Evolutionary conservation across 1,139 yeast genomes (phyloP).

Genomic region (Eremothecium gossypii): DNA sequence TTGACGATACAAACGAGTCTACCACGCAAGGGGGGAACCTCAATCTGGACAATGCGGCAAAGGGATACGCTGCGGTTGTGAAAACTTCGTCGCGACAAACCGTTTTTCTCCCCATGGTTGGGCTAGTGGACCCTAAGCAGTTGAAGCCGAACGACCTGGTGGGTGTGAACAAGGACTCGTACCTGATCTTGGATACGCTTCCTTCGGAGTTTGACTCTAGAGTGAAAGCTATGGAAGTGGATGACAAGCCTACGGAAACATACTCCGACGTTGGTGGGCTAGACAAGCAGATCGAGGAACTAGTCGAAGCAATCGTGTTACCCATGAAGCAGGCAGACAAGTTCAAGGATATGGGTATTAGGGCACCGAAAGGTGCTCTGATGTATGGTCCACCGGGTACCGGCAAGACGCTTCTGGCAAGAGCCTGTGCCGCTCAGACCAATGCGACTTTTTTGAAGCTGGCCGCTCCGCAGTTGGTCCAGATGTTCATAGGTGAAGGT

Average conservation of each 20-base stretch:
- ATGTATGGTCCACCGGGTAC: constrained; percentile 99
- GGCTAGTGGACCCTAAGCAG: constrained; percentile 79
- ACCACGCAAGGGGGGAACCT: constrained; percentile 91
- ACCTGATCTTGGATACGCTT: constrained; percentile 81
- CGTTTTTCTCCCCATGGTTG: constrained; percentile 89
- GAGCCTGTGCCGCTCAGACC: constrained; percentile 99
- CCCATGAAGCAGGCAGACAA: constrained; percentile 99
- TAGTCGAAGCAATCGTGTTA: constrained; percentile 93
- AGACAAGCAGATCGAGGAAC: constrained; percentile 95
- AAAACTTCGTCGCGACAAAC: constrained; percentile 97
- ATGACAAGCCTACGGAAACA: constrained; percentile 95
- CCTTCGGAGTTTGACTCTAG: constrained; percentile 97
- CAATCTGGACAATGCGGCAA: constrained; percentile 83
- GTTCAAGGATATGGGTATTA: constrained; percentile 84
- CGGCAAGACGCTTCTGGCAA: constrained; percentile 90
- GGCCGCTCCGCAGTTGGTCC: constrained; percentile 97
- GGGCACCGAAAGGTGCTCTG: constrained; percentile 95
- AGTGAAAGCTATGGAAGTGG: constrained; percentile 99
- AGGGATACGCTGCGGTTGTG: constrained; percentile 96
- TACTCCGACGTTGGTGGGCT: constrained; percentile 96
- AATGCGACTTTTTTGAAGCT: constrained; percentile 95
- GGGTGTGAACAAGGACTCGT: constrained; percentile 96
- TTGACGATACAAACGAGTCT: constrained; percentile 56
- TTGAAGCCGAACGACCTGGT: constrained; percentile 94
- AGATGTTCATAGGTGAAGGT: constrained; percentile 99